Evolutionary conservation across 805 yeast species (phyloP), one percentile per base, ranked within the genome.

Genomic region (Spathaspora boniae): DNA sequence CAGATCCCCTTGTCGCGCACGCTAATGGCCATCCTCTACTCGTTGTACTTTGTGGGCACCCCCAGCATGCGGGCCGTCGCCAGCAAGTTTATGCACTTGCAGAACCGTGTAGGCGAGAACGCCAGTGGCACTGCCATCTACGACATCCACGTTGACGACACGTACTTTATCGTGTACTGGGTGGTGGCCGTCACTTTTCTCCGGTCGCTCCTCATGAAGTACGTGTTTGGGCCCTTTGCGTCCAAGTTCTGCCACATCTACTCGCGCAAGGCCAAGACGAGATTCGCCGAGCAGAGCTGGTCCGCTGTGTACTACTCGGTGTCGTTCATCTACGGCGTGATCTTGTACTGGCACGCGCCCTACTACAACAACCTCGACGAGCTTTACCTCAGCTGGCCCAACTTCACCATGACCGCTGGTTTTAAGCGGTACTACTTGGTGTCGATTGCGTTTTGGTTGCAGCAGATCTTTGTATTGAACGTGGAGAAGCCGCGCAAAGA

Each of bases 211-310:
- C 45, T 75, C 23, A 81, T 86, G 80, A 68, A 71, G 34, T 73
- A 62, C 43, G 45, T 76, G 7, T 69, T 83, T 32, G 67, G 62
- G 36, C 87, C 89, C 14, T 49, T 79, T 31, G 86, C 86, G 2
- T 45, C 45, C 6, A 38, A 34, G 31, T 38, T 35, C 6, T 53
- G 65, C 31, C 63, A 73, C 16, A 76, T 84, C 32, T 56, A 56
- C 26, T 59, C 70, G 2, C 56, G 54, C 11, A 80, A 78, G 47
- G 74, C 82, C 0, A 63, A 68, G 16, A 74, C 74, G 37, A 72
- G 96, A 39, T 87, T 85, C 53, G 83, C 86, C 38, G 96, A 87
- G 59, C 96, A 87, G 65, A 80, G 86, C 33, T 88, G 96, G 96
- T 66, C 76, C 22, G 54, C 76, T 12, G 48, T 75, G 5, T 85